phyloP scores from a whole-genome alignment of 306 rosid genomes.

The Cotoneaster glaucophyllus region DNA sequence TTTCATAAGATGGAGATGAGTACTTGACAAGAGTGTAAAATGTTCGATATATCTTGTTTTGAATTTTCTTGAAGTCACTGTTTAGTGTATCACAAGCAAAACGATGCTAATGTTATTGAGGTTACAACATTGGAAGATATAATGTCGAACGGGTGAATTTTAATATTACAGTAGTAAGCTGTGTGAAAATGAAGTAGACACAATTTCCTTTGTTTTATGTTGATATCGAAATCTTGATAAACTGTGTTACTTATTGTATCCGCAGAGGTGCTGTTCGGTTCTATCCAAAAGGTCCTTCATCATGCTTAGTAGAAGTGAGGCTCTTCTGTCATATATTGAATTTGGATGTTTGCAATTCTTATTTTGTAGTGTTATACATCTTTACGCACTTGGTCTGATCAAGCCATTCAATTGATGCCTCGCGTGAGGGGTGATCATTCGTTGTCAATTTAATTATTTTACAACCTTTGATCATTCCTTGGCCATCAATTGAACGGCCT shows the following conservation, averaged over 20 bases:
- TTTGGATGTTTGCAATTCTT: neutral
- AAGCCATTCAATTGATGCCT: conserved; percentile 12
- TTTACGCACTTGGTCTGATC: neutral
- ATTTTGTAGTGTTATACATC: neutral
- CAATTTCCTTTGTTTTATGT: neutral
- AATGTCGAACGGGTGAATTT: neutral
- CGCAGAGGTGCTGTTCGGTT: conserved; percentile 97
- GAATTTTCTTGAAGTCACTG: neutral
- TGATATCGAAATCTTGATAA: conserved; percentile 21
- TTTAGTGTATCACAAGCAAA: neutral
- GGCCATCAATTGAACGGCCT: neutral
- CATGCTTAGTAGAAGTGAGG: conserved; percentile 81
- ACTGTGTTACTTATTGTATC: conserved; percentile 17
- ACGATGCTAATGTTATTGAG: neutral
- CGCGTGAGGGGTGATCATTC: neutral
- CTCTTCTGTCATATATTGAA: conserved; percentile 13
- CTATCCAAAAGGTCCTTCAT: conserved; percentile 81
- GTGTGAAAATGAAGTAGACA: neutral
- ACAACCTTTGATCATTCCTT: neutral
- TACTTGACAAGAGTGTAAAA: neutral
- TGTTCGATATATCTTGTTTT: neutral
- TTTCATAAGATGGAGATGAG: neutral
- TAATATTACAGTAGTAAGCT: neutral
- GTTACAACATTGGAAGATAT: neutral
- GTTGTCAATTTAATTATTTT: neutral